Evolutionary conservation across 306 rosid genomes (phyloP), one percentile per base, ranked within the genome.

Genomic region (Vicia sativa): DNA sequence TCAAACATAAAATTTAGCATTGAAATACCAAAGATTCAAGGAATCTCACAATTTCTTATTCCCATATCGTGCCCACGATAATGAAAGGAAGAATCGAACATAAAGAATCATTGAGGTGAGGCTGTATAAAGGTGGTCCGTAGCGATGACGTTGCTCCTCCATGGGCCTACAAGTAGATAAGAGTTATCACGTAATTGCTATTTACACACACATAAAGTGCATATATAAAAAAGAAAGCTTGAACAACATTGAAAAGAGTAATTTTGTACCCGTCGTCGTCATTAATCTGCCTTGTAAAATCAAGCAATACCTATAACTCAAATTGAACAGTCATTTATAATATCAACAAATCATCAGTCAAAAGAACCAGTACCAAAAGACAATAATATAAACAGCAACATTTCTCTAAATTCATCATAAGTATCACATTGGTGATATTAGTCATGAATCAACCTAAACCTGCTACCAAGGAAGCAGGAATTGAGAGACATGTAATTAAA

Each of bases 91-190:
- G 75, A 90, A 82, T 65, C 87, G 81, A 75, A 93, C 72, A 75
- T 60, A 79, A 49, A 82, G 88, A 64, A 77, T 87, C 98, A 90
- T 79, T 26, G 54, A 43, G 55, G 98, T 93, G 65, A 93, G 98
- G 67, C 74, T 85, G 74, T 93, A 93, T 56, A 93, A 77, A 9
- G 95, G 91, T 9, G 95, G 97, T 74, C 98, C 98, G 80, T 93
- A 93, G 70, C 98, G 98, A 34, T 85, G 90, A 0, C 98, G 82
- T 74, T 93, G 98, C 78, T 93, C 97, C 79, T 93, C 98, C 98
- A 93, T 93, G 57, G 98, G 98, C 87, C 98, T 93, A 38, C 67
- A 56, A 74, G 44, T 21, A 81, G 54, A 65, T 61, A 72, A 65
- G 29, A 59, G 41, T 65, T 70, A 49, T 58, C 59, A 52, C 4